These are phyloP conservation scores for Sporothrix pallida DNA, from an alignment of 2,329 filamentous ascomycete genomes.

Conservation along the genomic window DNA sequence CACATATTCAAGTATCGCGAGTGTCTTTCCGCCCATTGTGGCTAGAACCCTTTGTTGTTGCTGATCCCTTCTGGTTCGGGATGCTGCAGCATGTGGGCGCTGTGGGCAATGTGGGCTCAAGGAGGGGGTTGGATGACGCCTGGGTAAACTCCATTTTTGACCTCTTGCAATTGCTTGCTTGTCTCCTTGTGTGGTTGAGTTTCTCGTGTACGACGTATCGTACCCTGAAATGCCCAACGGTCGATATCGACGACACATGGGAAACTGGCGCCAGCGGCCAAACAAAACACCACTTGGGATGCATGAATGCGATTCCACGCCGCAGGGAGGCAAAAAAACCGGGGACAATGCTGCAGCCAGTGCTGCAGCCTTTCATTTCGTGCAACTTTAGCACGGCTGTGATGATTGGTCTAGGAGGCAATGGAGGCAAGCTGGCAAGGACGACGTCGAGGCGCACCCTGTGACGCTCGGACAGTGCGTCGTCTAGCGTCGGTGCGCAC, in stretches of 20 bases:
- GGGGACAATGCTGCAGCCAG: not conserved
- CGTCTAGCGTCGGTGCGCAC: slow-evolving; percentile 14
- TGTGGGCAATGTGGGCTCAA: not conserved
- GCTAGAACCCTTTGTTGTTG: not conserved
- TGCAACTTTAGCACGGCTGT: not conserved
- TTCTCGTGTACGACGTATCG: not conserved
- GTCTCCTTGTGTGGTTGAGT: not conserved
- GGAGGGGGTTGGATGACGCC: slow-evolving; percentile 14
- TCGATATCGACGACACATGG: slow-evolving; percentile 2
- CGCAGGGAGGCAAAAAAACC: slow-evolving; percentile 10
- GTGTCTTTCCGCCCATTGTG: slow-evolving; percentile 14
- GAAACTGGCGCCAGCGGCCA: not conserved
- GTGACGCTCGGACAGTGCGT: slow-evolving; percentile 23
- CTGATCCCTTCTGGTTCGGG: slow-evolving; percentile 25
- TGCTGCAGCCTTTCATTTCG: not conserved
- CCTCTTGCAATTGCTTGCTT: not conserved
- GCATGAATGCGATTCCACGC: slow-evolving; percentile 2
- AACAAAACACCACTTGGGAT: not conserved
- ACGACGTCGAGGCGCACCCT: not conserved
- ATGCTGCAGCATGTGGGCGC: slow-evolving; percentile 3
- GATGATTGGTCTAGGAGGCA: slow-evolving; percentile 2
- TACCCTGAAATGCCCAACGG: not conserved
- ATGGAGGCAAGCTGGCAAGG: not conserved
- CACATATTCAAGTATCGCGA: not conserved
- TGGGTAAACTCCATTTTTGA: not conserved